These are phyloP conservation scores for Akanthomyces muscarius DNA, from an alignment of 2,329 filamentous ascomycete species.

Conservation along the genomic window DNA sequence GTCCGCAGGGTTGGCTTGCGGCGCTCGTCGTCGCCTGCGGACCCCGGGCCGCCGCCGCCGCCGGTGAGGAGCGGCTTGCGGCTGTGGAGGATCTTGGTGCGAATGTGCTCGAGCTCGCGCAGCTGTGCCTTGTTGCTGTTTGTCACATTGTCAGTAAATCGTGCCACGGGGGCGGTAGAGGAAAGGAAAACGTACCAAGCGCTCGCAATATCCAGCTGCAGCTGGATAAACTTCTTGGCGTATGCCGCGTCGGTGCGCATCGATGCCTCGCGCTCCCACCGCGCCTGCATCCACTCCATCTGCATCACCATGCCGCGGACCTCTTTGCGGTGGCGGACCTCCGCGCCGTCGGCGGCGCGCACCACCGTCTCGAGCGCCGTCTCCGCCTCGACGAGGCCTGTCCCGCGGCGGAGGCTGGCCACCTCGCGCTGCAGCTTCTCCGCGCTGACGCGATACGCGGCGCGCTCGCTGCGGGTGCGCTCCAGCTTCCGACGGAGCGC, in stretches of 20 bases:
- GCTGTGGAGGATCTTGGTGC: conserved; percentile 38
- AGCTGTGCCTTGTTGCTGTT: conserved; percentile 88
- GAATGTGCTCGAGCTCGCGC: conserved; percentile 78
- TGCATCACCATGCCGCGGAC: conserved; percentile 81
- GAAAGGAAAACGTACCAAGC: conserved; percentile 70
- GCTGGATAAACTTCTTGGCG: conserved; percentile 78
- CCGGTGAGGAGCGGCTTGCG: conserved; percentile 31
- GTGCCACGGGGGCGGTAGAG: conserved; percentile 1
- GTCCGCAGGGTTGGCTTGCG: conserved; percentile 36
- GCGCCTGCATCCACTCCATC: conserved; percentile 84
- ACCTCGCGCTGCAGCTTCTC: conserved; percentile 52
- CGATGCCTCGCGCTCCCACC: conserved; percentile 72
- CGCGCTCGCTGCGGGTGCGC: conserved; percentile 62
- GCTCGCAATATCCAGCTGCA: conserved; percentile 78
- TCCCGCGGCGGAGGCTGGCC: conserved; percentile 26
- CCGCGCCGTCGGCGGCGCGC: conserved; percentile 55
- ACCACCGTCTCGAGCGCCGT: conserved; percentile 56
- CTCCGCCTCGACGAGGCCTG: conserved; percentile 34
- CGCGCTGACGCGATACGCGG: conserved; percentile 49
- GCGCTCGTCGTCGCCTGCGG: conserved; percentile 18
- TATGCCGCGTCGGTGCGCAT: conserved; percentile 78
- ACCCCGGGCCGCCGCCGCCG: conserved; percentile 10
- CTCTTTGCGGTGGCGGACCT: conserved; percentile 69
- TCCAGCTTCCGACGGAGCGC: conserved; percentile 65
- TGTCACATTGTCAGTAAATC: conserved; percentile 24